phyloP scores from a whole-genome alignment of 441 rosid species.

The Theobroma grandiflorum region DNA sequence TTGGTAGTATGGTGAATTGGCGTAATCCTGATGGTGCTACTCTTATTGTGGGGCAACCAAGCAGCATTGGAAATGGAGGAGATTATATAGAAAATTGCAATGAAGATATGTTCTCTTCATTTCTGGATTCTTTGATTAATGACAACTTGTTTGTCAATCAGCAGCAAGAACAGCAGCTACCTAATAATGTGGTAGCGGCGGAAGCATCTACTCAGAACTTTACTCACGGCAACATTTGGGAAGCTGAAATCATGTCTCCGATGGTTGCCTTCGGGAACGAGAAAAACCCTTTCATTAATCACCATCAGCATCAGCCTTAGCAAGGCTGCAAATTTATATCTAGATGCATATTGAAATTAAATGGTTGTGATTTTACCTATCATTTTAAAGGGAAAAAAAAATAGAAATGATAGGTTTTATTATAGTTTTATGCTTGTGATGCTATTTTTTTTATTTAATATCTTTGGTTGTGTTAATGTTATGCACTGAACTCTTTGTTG shows the following conservation, averaged over 20 bases:
- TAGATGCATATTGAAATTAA: neutral
- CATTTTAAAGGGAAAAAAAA: neutral
- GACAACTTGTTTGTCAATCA: conserved; percentile 29
- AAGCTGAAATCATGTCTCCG: conserved; percentile 30
- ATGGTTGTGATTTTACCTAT: neutral
- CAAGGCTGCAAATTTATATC: neutral
- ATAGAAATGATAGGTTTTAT: neutral
- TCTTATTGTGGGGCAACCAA: conserved; percentile 23
- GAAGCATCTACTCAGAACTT: conserved; percentile 12
- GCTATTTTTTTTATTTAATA: neutral
- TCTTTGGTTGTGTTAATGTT: neutral
- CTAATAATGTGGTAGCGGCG: neutral
- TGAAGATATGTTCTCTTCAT: conserved; percentile 44
- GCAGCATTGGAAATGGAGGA: conserved; percentile 16
- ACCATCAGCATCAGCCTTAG: conserved; percentile 4
- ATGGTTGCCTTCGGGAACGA: conserved; percentile 33
- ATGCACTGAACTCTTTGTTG: neutral
- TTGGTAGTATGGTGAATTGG: neutral
- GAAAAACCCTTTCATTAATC: conserved; percentile 20
- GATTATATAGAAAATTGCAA: conserved; percentile 16
- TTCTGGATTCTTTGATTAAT: conserved; percentile 43
- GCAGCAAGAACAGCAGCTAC: conserved; percentile 18
- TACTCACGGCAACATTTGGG: conserved; percentile 28
- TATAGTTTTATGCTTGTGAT: neutral
- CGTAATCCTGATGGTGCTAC: neutral